phyloP scores from a whole-genome alignment of 2,329 filamentous ascomycete species.

The Apiospora hydei region DNA sequence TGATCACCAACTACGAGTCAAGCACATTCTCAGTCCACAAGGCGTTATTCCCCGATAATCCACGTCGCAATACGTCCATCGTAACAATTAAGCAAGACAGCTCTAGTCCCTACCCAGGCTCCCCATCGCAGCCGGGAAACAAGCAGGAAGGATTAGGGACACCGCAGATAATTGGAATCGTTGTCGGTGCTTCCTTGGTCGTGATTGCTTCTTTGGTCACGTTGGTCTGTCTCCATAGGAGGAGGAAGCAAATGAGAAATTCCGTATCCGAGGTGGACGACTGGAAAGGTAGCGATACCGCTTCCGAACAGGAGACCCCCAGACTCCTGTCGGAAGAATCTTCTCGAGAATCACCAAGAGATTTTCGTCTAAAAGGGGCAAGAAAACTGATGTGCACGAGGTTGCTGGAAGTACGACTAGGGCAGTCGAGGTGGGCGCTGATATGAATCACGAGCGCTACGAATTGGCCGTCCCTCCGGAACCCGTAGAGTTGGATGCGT shows the following conservation, averaged over 20 bases:
- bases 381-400: conserved; percentile 35
- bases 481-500: conserved; percentile 59
- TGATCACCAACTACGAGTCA: conserved; percentile 64
- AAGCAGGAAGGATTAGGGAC: conserved; percentile 44
- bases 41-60: conserved; percentile 57
- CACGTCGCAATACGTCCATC: conserved; percentile 49
- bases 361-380: conserved; percentile 44
- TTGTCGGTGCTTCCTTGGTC: conserved; percentile 49
- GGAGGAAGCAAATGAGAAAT: conserved; percentile 33
- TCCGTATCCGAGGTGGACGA: conserved; percentile 38
- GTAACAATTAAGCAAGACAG: conserved; percentile 50
- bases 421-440: conserved; percentile 50
- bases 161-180: conserved; percentile 54
- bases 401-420: conserved; percentile 41
- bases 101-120: conserved; percentile 56
- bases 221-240: conserved; percentile 45
- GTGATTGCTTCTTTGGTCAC: conserved; percentile 41
- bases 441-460: conserved; percentile 57
- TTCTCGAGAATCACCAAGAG: conserved; percentile 50
- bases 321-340: conserved; percentile 48
- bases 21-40: conserved; percentile 62
- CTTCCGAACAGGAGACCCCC: conserved; percentile 43
- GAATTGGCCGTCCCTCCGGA: conserved; percentile 56
- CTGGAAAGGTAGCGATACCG: conserved; percentile 47
- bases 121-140: conserved; percentile 33